A percentile compares a stretch with the other conserved stretches of the same genome.
phyloP scores from a whole-genome alignment of 2,329 filamentous ascomycete species.

The Colletotrichum costaricense region DNA sequence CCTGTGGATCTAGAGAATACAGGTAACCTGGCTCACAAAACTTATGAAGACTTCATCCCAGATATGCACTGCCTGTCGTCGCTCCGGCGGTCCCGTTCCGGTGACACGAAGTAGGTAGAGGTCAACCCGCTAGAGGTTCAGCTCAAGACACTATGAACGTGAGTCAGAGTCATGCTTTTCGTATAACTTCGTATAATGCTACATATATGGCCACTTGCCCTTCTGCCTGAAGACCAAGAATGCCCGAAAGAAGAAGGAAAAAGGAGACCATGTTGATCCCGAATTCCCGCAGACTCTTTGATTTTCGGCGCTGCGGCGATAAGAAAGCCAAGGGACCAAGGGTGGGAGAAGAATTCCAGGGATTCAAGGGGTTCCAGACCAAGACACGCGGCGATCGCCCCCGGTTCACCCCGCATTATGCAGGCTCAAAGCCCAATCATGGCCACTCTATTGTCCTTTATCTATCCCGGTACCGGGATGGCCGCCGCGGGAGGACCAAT shows the following conservation, averaged over 20 bases:
- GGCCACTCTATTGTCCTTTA: neutral
- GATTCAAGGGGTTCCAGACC: neutral
- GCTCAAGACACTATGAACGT: neutral
- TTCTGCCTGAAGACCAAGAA: neutral
- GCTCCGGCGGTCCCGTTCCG: no score
- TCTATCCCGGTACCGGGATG: conserved; percentile 5
- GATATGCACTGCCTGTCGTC: no score
- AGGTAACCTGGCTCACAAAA: no score
- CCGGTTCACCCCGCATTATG: conserved; percentile 24
- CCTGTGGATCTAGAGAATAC: no score
- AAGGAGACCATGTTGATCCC: neutral
- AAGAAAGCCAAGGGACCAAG: neutral
- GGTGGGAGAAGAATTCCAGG: neutral
- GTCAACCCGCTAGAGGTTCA: no score
- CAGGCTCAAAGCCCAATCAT: conserved; percentile 10
- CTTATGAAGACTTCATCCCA: no score
- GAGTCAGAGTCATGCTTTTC: neutral
- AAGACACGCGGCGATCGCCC: neutral
- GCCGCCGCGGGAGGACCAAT: neutral
- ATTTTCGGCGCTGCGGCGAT: conserved; percentile 12
- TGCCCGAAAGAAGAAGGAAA: neutral
- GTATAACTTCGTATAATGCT: neutral
- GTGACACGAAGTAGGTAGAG: no score
- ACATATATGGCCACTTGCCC: neutral
- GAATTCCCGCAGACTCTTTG: conserved; percentile 13